phyloP scores from a whole-genome alignment of 768 basidiomycete species.

The Gyrodon lividus region DNA sequence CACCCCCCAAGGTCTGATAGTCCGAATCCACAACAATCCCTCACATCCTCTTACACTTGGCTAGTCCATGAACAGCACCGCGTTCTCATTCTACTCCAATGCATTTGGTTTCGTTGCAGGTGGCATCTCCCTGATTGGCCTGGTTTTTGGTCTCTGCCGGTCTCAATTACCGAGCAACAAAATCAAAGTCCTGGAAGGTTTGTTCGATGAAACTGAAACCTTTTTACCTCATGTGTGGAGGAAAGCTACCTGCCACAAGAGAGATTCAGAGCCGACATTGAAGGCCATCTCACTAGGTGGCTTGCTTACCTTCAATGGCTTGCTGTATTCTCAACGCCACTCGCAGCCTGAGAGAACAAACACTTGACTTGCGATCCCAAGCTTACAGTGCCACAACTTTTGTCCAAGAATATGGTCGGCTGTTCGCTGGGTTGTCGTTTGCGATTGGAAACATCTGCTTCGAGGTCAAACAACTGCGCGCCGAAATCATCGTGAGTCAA shows the following conservation, averaged over 20 bases:
- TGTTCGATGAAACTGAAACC: not conserved
- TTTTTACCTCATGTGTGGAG: not conserved
- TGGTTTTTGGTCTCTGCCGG: not conserved
- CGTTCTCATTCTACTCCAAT: slow-evolving; percentile 1
- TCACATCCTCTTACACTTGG: not conserved
- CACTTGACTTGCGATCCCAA: slow-evolving; percentile 23
- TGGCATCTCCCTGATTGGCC: not conserved
- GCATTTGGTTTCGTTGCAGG: slow-evolving; percentile 2
- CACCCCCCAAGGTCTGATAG: not conserved
- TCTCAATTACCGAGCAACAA: slow-evolving; percentile 3
- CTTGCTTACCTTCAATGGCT: too few species aligned
- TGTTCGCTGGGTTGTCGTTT: not conserved
- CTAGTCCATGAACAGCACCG: not conserved
- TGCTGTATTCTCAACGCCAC: too few species aligned
- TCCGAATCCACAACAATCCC: too few species aligned
- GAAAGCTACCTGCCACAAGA: not conserved
- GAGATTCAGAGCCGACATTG: too few species aligned
- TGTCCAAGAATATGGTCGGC: not conserved
- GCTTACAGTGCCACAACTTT: not conserved
- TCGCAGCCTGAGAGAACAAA: too few species aligned
- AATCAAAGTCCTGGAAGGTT: not conserved
- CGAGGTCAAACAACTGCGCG: not conserved
- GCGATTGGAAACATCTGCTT: not conserved
- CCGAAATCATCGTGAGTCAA: not conserved
- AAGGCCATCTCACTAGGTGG: too few species aligned